Conservation (phyloP, 2,329 filamentous ascomycete species). For the Rhexocercosporidium sp. region DNA sequence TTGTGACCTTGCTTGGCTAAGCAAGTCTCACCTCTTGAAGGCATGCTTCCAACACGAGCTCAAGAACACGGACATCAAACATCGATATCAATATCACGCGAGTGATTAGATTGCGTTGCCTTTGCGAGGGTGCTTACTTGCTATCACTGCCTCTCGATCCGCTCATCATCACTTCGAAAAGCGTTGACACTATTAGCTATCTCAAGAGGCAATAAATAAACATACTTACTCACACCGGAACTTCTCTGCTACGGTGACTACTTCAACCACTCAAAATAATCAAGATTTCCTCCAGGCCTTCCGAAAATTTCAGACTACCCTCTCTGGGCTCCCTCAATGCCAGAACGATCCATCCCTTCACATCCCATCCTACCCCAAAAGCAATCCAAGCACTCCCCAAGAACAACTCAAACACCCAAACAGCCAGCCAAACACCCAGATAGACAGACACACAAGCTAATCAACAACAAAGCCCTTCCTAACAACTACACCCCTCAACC, state of each 20-base stretch:
- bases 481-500: too few species aligned
- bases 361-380: too few species aligned
- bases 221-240: not conserved
- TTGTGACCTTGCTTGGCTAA: not conserved
- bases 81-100: not conserved
- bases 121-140: not conserved
- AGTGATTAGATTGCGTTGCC: not conserved
- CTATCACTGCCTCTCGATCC: constrained; percentile 1
- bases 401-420: too few species aligned
- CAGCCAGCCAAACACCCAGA: too few species aligned
- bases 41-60: not conserved
- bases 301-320: too few species aligned
- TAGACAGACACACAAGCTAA: too few species aligned
- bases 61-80: not conserved
- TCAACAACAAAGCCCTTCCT: too few species aligned
- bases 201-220: not conserved
- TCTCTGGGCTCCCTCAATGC: too few species aligned
- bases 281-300: too few species aligned
- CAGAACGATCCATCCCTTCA: too few species aligned
- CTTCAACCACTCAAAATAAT: too few species aligned
- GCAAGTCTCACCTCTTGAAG: not conserved
- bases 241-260: not conserved
- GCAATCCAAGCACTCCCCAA: too few species aligned
- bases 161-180: not conserved
- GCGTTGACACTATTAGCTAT: not conserved